These are phyloP conservation scores for Beta corolliflora DNA, from an alignment of 179 eudicot species.

Conservation along the genomic window DNA sequence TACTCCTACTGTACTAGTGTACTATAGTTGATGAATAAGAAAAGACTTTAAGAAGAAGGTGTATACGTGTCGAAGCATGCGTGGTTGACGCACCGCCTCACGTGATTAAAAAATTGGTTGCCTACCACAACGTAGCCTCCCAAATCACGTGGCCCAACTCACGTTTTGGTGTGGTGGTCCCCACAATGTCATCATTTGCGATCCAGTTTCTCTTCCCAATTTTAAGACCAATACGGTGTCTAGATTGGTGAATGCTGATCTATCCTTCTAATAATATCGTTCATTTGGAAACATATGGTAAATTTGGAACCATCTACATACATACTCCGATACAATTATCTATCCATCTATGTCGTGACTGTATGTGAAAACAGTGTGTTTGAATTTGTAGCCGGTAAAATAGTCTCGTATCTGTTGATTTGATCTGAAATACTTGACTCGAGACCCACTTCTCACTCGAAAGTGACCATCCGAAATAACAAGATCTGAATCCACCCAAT, in stretches of 20 bases:
- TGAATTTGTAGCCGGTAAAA: too few species aligned
- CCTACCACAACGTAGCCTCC: slow-evolving; percentile 61
- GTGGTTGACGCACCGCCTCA: slow-evolving; percentile 52
- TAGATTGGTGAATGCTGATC: neutral
- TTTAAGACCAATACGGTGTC: neutral
- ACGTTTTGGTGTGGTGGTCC: slow-evolving; percentile 48
- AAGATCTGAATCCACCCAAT: too few species aligned
- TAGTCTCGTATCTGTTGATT: too few species aligned
- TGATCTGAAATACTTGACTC: too few species aligned
- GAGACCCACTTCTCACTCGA: too few species aligned
- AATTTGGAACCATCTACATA: too few species aligned
- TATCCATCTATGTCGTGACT: too few species aligned
- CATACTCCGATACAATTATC: too few species aligned
- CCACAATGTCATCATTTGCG: slow-evolving; percentile 22
- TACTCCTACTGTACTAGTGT: neutral
- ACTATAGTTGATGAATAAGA: neutral
- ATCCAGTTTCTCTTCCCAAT: slow-evolving; percentile 27
- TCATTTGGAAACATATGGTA: too few species aligned
- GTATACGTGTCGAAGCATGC: slow-evolving; percentile 48
- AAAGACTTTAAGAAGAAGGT: neutral
- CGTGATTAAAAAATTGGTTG: slow-evolving; percentile 64
- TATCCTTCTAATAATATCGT: too few species aligned
- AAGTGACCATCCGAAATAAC: too few species aligned
- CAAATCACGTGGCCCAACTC: slow-evolving; percentile 97
- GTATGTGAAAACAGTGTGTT: too few species aligned